Base-by-base conservation (phyloP, 371 early-diverging fungal species). In the Coemansia sp. region DNA sequence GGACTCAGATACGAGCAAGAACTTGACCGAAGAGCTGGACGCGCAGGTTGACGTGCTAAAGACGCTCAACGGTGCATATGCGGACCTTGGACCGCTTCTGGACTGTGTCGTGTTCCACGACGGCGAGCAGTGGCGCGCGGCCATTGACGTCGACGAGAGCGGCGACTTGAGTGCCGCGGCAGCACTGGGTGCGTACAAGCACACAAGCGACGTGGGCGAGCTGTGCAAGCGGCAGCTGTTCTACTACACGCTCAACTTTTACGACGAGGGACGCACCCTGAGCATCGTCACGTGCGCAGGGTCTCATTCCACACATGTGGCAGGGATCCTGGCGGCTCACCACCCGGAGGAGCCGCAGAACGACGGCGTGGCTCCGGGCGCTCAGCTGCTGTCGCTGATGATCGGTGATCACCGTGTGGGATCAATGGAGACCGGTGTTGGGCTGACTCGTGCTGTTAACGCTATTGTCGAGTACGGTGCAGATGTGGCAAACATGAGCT, bases 401-500 rank as follows among this genome's bases (percentile, higher is more conserved):
- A 95, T 98, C 79, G 96, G 96, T 30, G 96, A 98, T 71, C 85
- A 86, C 26, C 90, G 95, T 33, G 82, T 95, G 14, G 88, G 82
- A n/a, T 85, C 88, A 33, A 90, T 94, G 89, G 98, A 98, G 70
- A 95, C 96, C 5, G 91, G 92, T 8, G 84, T 88, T 14, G 93
- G 89, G 1, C 83, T 98, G 37, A 89, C 91, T 7, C 89, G 98
- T 64, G 95, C 96, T 1, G 90, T 89, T 26, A 85, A 84, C 30
- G 93, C 93, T 69, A 84, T 88, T 56, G 87, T 86, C 28, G 89
- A 86, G 67, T 82, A 91, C 72, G 89, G 90, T 71, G 85, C 86
- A 11, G 95, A 96, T 68, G 83, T 97, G n/a, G 96, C 94, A 59
- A 98, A 98, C 82, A 94, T 98, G 88, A 92, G 93, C 28, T 97